These are phyloP conservation scores for Nothophoma quercina DNA, from an alignment of 2,329 filamentous ascomycete genomes.

Conservation along the genomic window DNA sequence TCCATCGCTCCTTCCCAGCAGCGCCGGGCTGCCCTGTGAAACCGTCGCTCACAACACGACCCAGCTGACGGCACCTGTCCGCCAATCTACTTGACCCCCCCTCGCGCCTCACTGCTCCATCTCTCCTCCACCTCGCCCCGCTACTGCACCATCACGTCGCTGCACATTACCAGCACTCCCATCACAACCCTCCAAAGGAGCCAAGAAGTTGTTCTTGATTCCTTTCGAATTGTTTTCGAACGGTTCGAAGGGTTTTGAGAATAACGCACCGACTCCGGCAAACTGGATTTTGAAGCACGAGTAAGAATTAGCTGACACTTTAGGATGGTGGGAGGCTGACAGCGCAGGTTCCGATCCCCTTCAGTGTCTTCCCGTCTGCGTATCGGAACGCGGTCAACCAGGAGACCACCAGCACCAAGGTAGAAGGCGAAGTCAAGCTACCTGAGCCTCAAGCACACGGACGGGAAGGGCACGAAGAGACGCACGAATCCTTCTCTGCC, in stretches of 20 bases:
- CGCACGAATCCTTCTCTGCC: constrained; percentile 59
- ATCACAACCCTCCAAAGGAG: constrained; percentile 45
- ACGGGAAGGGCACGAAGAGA: constrained; percentile 96
- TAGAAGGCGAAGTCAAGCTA: constrained; percentile 88
- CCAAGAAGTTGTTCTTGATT: constrained; percentile 68
- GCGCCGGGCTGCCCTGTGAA: constrained; percentile 27
- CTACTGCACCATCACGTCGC: constrained; percentile 46
- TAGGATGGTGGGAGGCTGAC: constrained; percentile 26
- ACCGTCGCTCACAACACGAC: constrained; percentile 38
- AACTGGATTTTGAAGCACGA: constrained; percentile 99
- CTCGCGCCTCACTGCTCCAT: constrained; percentile 41
- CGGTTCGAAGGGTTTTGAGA: constrained; percentile 71
- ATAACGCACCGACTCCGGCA: constrained; percentile 82
- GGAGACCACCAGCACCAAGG: constrained; percentile 74
- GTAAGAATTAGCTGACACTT: constrained; percentile 64
- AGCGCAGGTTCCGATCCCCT: constrained; percentile 75
- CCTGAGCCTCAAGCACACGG: constrained; percentile 77
- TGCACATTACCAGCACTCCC: constrained; percentile 33
- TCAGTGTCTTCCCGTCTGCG: constrained; percentile 99
- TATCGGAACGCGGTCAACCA: constrained; percentile 72
- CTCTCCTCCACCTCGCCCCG: constrained; percentile 47
- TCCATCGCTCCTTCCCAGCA: constrained; percentile 24
- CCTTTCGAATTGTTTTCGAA: constrained; percentile 65
- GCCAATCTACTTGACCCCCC: constrained; percentile 47
- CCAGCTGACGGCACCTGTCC: constrained; percentile 35